Evolutionary conservation across 805 yeast species (phyloP).

Genomic region (Candida hungchunana): DNA sequence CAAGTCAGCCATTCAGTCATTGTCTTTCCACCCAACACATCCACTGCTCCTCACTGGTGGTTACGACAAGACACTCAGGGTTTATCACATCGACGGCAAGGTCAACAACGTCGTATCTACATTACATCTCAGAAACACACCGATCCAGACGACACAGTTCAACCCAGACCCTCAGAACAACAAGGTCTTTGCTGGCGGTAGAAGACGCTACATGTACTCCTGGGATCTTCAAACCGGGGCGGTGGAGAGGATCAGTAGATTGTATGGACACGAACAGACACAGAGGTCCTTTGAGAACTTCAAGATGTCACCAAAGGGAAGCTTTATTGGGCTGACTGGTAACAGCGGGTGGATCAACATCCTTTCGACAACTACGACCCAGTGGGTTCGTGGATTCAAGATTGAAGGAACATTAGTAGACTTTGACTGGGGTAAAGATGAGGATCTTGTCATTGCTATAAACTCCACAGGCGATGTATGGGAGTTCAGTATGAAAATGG

Average conservation of each 20-base stretch:
- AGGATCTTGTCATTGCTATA: slow-evolving; percentile 48
- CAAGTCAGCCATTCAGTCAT: slow-evolving; percentile 75
- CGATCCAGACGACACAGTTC: slow-evolving; percentile 74
- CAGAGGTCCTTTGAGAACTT: slow-evolving; percentile 89
- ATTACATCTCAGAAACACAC: slow-evolving; percentile 71
- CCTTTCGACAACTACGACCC: slow-evolving; percentile 72
- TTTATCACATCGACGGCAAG: slow-evolving; percentile 89
- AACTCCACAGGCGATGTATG: slow-evolving; percentile 83
- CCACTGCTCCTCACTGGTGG: slow-evolving; percentile 90
- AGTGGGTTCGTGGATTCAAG: slow-evolving; percentile 82
- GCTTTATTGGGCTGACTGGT: slow-evolving; percentile 71
- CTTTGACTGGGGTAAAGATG: slow-evolving; percentile 58
- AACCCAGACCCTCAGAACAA: slow-evolving; percentile 43
- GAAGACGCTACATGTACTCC: slow-evolving; percentile 86
- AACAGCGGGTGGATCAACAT: slow-evolving; percentile 89
- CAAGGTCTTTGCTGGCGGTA: slow-evolving; percentile 77
- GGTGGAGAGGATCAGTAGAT: slow-evolving; percentile 78
- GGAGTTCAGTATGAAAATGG: slow-evolving; percentile 63
- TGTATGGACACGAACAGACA: slow-evolving; percentile 86
- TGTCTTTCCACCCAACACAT: slow-evolving; percentile 79
- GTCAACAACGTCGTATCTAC: slow-evolving; percentile 77
- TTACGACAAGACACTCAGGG: slow-evolving; percentile 80
- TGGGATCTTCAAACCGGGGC: slow-evolving; percentile 79
- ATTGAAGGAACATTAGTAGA: slow-evolving; percentile 85
- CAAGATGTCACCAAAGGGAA: slow-evolving; percentile 69